These are phyloP conservation scores for Ascoidea rubescens DNA, from an alignment of 805 yeast species.

Conservation along the genomic window DNA sequence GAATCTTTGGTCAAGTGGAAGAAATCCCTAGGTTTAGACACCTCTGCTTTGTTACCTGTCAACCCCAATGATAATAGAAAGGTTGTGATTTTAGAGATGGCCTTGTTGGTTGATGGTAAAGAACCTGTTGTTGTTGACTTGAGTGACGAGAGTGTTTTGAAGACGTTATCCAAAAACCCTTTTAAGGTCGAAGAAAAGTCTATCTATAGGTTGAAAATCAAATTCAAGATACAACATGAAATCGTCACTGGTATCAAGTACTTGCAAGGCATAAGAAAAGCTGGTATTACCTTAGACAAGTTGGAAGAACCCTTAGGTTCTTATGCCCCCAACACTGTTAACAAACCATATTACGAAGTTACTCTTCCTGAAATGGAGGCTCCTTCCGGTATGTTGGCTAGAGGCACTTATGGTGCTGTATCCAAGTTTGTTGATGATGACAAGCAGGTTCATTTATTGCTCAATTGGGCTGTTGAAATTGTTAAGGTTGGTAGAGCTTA, in stretches of 20 bases:
- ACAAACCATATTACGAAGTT: constrained; percentile 63
- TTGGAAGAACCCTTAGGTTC: constrained; percentile 82
- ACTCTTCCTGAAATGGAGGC: constrained; percentile 65
- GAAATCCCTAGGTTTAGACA: constrained; percentile 64
- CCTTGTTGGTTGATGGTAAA: constrained; percentile 54
- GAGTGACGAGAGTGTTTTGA: constrained; percentile 45
- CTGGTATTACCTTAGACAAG: constrained; percentile 79
- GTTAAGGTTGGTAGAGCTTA: constrained; percentile 28
- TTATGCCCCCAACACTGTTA: constrained; percentile 76
- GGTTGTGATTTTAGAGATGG: constrained; percentile 71
- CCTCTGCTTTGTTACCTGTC: constrained; percentile 46
- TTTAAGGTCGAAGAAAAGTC: constrained; percentile 72
- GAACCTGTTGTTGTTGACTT: constrained; percentile 55
- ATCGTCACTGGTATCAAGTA: constrained; percentile 85
- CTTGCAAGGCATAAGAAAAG: constrained; percentile 71
- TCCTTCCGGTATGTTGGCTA: constrained; percentile 77
- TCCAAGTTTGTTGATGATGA: constrained; percentile 85
- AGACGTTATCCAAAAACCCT: constrained; percentile 44
- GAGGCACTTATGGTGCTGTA: constrained; percentile 73
- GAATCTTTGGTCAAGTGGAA: constrained; percentile 89
- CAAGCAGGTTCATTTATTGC: constrained; percentile 50
- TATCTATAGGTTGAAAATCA: constrained; percentile 54
- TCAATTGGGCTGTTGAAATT: constrained; percentile 81
- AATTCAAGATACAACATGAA: constrained; percentile 79
- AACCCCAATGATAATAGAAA: constrained; percentile 59